Percentiles rank a stretch among this genome's conserved stretches.
Conservation (phyloP, 345 rosid species). For the Heritiera littoralis region DNA sequence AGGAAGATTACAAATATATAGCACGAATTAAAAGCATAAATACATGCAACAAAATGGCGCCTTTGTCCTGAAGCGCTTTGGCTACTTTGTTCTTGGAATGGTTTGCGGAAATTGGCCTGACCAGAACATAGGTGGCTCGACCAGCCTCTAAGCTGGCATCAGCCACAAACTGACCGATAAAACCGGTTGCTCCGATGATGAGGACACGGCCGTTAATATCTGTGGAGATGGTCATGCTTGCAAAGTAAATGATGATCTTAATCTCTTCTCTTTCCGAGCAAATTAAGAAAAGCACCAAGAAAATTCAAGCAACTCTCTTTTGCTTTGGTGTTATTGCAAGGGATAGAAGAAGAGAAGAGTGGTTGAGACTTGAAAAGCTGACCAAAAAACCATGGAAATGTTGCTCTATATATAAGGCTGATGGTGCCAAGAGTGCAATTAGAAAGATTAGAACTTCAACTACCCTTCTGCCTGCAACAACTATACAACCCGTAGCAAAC, state of each 20-base stretch:
- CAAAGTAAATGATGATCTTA: neutral
- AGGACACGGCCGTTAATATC: conserved; percentile 44
- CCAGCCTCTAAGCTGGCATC: conserved; percentile 59
- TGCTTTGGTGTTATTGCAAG: neutral
- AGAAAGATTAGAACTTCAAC: neutral
- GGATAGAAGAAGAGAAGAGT: neutral
- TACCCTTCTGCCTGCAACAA: conserved; percentile 12
- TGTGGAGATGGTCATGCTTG: conserved; percentile 30
- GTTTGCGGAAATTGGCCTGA: conserved; percentile 28
- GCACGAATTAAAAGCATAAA: neutral
- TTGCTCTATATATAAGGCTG: neutral
- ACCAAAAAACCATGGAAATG: neutral
- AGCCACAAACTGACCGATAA: conserved; percentile 58
- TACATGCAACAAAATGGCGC: conserved; percentile 49
- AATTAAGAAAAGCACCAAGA: neutral
- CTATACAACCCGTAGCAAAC: neutral
- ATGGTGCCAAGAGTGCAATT: too few relatives aligned
- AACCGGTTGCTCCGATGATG: conserved; percentile 60
- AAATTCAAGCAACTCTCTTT: neutral
- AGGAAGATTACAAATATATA: neutral
- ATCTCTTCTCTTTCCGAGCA: neutral
- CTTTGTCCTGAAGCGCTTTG: conserved; percentile 48
- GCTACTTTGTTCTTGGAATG: conserved; percentile 31
- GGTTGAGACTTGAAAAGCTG: neutral
- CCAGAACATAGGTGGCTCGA: conserved; percentile 53